Base-by-base conservation (phyloP, 2,329 filamentous ascomycete species). In the Fusarium protoensiforme region DNA sequence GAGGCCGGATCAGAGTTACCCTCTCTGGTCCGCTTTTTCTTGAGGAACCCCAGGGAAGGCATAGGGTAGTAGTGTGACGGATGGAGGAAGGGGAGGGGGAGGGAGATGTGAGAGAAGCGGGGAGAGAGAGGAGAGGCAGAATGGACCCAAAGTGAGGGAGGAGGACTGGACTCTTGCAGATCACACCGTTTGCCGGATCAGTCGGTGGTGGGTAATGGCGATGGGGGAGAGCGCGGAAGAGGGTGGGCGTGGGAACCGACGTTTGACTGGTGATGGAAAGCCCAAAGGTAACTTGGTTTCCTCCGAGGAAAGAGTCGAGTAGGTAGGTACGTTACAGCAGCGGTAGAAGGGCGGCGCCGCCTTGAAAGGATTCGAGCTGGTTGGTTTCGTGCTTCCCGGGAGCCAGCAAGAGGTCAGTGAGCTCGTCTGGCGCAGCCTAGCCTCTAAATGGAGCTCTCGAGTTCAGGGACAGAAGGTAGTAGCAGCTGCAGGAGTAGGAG, bases 11-110 rank as follows among this genome's bases (percentile, higher is more conserved):
- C 91, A 82, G 90, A 88, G 81, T 92, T 90, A 81, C 91, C 93
- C 87, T 98, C 95, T 91, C 95, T 97, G 86, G 95, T 97, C 90
- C 95, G 92, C 90, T 97, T 98, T 91, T 98, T 98, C 90, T 98
- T 98, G 83, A 98, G 91, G 82, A 98, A 95, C 84, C 94, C 94
- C 88, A 98, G 90, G 84, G 91, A 94, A 92, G 95, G 96, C 96
- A 99, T 98, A 81, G 80, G 83, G 76, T 69, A 69, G 66, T 70
- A 67, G 66, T 73, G 74, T 69, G 72, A 75, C 58, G 65, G 60
- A 65, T 67, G 70, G 60, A 67, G 64, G 71, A 65, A 51, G 46
- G 46, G 18, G 46, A 51, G 46, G 74, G 65, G 67, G 67, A 63
- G 71, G 48, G 58, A 57, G 61, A 58, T 60, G 57, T 39, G 54